Conservation (phyloP, 2,329 filamentous ascomycete genomes). For the Pseudocercospora musae region DNA sequence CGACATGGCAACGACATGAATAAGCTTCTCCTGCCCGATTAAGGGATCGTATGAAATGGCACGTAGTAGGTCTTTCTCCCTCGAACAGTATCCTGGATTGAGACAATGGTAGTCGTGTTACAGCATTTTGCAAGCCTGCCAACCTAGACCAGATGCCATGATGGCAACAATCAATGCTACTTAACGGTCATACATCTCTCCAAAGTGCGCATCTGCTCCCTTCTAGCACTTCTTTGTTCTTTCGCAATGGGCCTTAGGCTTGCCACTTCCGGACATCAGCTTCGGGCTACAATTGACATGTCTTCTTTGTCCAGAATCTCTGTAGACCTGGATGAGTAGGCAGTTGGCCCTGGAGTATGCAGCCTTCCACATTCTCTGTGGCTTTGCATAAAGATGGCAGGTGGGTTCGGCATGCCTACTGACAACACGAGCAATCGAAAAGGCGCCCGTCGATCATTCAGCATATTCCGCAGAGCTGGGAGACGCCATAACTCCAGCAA, state of each 20-base stretch:
- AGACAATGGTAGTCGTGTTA: too few relatives aligned
- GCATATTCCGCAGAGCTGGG: neutral
- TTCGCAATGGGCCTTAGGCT: neutral
- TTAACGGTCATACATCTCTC: too few relatives aligned
- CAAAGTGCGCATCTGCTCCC: too few relatives aligned
- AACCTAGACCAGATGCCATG: too few relatives aligned
- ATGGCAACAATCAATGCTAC: too few relatives aligned
- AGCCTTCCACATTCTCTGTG: neutral
- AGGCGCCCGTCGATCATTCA: neutral
- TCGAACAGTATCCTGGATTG: too few relatives aligned
- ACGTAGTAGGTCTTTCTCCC: too few relatives aligned
- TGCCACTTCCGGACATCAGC: neutral
- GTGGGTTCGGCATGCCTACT: neutral
- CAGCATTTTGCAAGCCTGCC: too few relatives aligned
- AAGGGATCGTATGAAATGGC: too few relatives aligned
- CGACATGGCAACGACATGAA: too few relatives aligned
- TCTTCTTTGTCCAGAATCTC: neutral
- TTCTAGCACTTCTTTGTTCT: neutral
- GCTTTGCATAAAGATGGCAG: neutral
- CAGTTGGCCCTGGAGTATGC: neutral
- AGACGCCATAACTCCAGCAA: neutral
- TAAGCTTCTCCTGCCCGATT: too few relatives aligned
- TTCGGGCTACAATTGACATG: neutral
- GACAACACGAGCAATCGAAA: neutral
- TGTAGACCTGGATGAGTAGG: neutral